Evolutionary conservation across 768 basidiomycete species (phyloP).

Genomic region (Suillus fuscotomentosus): DNA sequence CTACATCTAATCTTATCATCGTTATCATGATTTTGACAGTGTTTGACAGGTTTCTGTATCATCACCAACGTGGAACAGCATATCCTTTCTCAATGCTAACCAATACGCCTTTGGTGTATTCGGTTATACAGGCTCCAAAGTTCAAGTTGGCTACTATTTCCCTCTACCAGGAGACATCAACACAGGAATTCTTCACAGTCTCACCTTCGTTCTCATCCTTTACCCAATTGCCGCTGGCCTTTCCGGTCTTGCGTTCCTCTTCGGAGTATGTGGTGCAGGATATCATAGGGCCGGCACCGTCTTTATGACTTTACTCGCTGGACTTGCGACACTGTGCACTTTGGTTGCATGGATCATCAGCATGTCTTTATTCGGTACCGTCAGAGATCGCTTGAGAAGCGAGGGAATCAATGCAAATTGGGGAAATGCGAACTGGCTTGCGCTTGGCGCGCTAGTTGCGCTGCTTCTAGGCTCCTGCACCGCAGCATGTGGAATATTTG

Average conservation of each 20-base stretch:
- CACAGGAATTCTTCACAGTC: constrained; percentile 56
- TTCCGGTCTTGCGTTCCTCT: constrained; percentile 61
- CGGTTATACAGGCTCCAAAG: constrained; percentile 61
- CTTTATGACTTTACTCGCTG: constrained; percentile 68
- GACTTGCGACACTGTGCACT: constrained; percentile 64
- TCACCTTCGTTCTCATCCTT: constrained; percentile 73
- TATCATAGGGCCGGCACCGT: constrained; percentile 73
- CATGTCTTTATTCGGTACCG: constrained; percentile 77
- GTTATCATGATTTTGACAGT: constrained; percentile 4
- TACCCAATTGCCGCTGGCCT: constrained; percentile 78
- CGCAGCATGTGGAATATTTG: constrained; percentile 64
- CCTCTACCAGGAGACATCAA: constrained; percentile 33
- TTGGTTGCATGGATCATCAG: constrained; percentile 75
- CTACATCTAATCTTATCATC: constrained; percentile 1
- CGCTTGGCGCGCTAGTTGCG: constrained; percentile 68
- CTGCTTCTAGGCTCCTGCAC: constrained; percentile 68
- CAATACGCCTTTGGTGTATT: constrained; percentile 70
- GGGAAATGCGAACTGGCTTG: constrained; percentile 84
- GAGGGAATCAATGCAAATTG: constrained; percentile 50
- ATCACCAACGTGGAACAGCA: constrained; percentile 67
- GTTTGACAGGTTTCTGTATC: constrained; percentile 61
- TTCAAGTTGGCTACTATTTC: constrained; percentile 60
- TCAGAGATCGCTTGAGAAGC: constrained; percentile 54
- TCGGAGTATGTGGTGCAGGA: constrained; percentile 62
- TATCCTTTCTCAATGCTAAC: constrained; percentile 65